phyloP scores from a whole-genome alignment of 192 early-diverging fungal species.

The Coemansia sp. region DNA sequence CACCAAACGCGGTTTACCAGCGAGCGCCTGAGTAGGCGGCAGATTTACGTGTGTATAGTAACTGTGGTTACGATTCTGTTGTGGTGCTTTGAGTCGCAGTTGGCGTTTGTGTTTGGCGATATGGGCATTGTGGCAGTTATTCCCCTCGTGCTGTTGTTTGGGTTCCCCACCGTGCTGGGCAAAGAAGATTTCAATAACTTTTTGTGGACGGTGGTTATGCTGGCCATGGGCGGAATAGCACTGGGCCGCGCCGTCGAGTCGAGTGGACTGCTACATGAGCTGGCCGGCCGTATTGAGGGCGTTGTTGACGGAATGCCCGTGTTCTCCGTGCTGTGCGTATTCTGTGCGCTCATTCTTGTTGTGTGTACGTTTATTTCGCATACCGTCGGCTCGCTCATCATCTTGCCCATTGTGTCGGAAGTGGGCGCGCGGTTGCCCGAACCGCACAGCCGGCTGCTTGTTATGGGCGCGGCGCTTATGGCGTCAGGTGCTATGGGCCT shows the following conservation, averaged over 20 bases:
- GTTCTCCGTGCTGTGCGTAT: conserved; percentile 72
- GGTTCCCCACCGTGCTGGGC: conserved; percentile 76
- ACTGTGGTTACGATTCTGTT: conserved; percentile 76
- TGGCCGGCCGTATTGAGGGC: conserved; percentile 69
- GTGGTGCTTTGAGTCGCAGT: conserved; percentile 82
- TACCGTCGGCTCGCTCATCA: conserved; percentile 92
- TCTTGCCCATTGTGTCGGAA: conserved; percentile 90
- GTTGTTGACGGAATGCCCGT: conserved; percentile 65
- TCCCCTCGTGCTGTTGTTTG: conserved; percentile 88
- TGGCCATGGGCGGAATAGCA: conserved; percentile 95
- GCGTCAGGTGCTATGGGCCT: conserved; percentile 89
- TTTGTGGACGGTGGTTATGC: conserved; percentile 85
- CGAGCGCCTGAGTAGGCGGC: conserved; percentile 54
- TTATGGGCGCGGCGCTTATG: conserved; percentile 82
- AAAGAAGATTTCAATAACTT: conserved; percentile 98
- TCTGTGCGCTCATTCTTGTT: conserved; percentile 76
- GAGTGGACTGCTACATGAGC: conserved; percentile 76
- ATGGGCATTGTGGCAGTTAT: conserved; percentile 96
- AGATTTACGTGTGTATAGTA: conserved; percentile 76
- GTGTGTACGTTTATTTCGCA: conserved; percentile 93
- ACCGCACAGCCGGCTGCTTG: conserved; percentile 74
- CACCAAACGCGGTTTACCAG: conserved; percentile 52
- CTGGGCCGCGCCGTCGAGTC: conserved; percentile 90
- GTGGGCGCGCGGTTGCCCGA: conserved; percentile 80
- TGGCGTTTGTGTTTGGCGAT: conserved; percentile 81